These are phyloP conservation scores for Rugonectria rugulosa DNA, from an alignment of 2,329 filamentous ascomycete genomes.

Conservation along the genomic window DNA sequence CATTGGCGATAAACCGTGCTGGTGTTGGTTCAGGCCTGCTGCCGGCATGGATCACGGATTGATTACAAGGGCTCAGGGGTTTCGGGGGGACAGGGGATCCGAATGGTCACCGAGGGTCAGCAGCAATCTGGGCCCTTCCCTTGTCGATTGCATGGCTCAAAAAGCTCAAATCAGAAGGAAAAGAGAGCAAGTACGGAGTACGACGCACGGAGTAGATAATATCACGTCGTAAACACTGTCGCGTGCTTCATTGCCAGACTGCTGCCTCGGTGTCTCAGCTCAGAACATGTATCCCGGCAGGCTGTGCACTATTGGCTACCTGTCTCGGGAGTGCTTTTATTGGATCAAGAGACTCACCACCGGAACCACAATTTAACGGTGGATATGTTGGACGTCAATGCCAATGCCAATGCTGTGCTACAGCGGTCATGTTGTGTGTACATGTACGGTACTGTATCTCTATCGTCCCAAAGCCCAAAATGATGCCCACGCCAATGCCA, in stretches of 20 bases:
- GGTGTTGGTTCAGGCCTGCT: neutral
- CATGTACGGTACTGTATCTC: no score
- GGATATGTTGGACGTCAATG: neutral
- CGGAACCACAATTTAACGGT: neutral
- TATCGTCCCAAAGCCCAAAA: slow-evolving; percentile 5
- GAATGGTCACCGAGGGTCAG: slow-evolving; percentile 19
- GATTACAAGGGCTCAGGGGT: neutral
- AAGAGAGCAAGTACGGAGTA: neutral
- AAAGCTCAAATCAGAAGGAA: neutral
- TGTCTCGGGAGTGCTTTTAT: no score
- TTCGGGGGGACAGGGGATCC: slow-evolving; percentile 13
- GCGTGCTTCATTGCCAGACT: neutral
- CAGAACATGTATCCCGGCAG: no score
- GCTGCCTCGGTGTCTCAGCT: no score
- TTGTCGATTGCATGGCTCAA: neutral
- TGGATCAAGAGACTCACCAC: neutral
- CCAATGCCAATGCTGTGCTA: no score
- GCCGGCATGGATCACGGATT: slow-evolving; percentile 12
- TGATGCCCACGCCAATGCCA: slow-evolving; percentile 1
- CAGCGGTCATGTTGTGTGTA: no score
- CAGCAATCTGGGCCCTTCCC: slow-evolving; percentile 10
- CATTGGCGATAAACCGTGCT: no score
- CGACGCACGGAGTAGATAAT: neutral
- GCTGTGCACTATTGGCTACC: no score
- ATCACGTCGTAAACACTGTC: slow-evolving; percentile 7